phyloP scores from a whole-genome alignment of 2,329 filamentous ascomycete species.

The Sarocladium kiliense region DNA sequence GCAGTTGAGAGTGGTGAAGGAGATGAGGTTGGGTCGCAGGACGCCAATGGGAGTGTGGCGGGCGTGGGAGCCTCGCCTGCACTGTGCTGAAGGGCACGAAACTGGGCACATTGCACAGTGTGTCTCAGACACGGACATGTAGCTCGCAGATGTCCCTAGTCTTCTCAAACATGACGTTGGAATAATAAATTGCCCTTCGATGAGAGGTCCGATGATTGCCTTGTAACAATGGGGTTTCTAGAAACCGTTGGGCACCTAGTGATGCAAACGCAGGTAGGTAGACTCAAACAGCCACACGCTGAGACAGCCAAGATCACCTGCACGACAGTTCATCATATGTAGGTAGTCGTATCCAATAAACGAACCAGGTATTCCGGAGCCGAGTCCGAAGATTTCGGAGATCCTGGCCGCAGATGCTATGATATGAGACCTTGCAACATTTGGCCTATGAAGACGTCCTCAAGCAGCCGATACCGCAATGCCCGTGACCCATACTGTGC shows the following conservation, averaged over 20 bases:
- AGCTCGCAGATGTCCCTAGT: not conserved
- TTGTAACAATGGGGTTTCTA: not conserved
- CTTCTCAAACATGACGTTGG: not conserved
- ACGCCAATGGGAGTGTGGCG: not conserved
- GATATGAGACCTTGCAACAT: too few relatives aligned
- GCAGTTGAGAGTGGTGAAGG: not conserved
- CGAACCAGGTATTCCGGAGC: not conserved
- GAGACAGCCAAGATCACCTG: not conserved
- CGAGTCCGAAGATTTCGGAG: too few relatives aligned
- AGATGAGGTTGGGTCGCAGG: not conserved
- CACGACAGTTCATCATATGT: not conserved
- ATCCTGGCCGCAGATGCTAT: too few relatives aligned
- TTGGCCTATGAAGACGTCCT: too few relatives aligned
- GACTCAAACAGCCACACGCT: too few relatives aligned
- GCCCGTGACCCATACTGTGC: too few relatives aligned
- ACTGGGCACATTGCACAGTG: not conserved
- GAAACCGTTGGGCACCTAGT: not conserved
- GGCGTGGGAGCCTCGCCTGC: not conserved
- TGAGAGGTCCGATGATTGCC: not conserved
- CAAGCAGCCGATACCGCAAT: too few relatives aligned
- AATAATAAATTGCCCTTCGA: not conserved
- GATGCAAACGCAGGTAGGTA: too few relatives aligned
- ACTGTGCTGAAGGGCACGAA: not conserved
- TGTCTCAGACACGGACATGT: slow-evolving; percentile 3
- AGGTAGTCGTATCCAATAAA: not conserved